These are phyloP conservation scores for Scheffersomyces coipomensis DNA, from an alignment of 805 yeast genomes.

Conservation along the genomic window DNA sequence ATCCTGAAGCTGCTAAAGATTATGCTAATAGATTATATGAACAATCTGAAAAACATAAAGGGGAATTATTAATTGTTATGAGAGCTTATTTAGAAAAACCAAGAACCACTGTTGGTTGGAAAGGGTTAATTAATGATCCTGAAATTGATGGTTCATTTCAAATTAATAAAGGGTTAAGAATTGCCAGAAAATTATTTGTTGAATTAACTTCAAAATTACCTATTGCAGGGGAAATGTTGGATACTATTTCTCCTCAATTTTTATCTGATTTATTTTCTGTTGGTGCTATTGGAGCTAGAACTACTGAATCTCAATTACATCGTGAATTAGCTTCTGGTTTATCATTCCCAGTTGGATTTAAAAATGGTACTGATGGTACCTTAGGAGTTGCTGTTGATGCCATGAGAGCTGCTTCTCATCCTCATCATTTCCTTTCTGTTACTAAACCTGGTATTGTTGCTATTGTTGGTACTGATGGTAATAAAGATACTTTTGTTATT, in stretches of 20 bases:
- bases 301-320: slow-evolving; percentile 96
- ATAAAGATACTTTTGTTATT: slow-evolving; percentile 84
- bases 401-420: slow-evolving; percentile 83
- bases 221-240: slow-evolving; percentile 96
- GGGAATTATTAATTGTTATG: slow-evolving; percentile 86
- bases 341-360: slow-evolving; percentile 97
- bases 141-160: slow-evolving; percentile 90
- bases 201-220: slow-evolving; percentile 83
- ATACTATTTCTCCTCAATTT: slow-evolving; percentile 95
- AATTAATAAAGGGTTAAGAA: slow-evolving; percentile 90
- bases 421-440: slow-evolving; percentile 92
- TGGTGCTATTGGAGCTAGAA: slow-evolving; percentile 99
- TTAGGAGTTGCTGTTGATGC: slow-evolving; percentile 95
- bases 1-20: slow-evolving; percentile 87
- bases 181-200: slow-evolving; percentile 82
- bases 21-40: slow-evolving; percentile 68
- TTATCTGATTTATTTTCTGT: slow-evolving; percentile 88
- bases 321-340: slow-evolving; percentile 96
- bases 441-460: slow-evolving; percentile 97
- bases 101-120: slow-evolving; percentile 99
- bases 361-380: slow-evolving; percentile 96
- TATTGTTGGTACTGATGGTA: slow-evolving; percentile 93
- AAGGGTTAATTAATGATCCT: slow-evolving; percentile 96
- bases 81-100: slow-evolving; percentile 98
- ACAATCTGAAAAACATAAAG: slow-evolving; percentile 59